Evolutionary conservation across 768 basidiomycete genomes (phyloP), one percentile per base, ranked within the genome.

Genomic region (Phallus indusiatus): DNA sequence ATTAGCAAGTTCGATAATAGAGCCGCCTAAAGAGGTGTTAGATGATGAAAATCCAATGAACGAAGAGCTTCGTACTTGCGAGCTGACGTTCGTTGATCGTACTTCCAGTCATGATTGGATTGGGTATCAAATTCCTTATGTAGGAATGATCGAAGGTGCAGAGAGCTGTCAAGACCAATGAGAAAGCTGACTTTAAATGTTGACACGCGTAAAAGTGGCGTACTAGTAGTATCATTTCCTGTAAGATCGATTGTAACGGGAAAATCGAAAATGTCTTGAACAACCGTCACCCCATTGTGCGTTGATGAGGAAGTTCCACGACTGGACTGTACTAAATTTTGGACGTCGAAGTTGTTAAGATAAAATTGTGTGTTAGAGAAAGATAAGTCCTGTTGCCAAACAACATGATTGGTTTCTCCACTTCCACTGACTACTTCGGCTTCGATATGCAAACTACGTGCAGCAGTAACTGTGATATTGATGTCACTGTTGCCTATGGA

Each of bases 321-420:
- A 28, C 80, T 76, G 5, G 73, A 73, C 66, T 85, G 83, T 20
- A 73, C 68, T 5, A 80, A 74, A 61, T 75, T 77, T 81, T 83
- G 78, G n/a, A 66, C 63, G 34, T 58, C 63, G 2, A 76, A 67
- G 63, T 82, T 66, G 48, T 86, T 63, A 53, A 81, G 67, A 64
- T 82, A 87, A 60, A 73, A 75, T 66, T 91, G 88, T 1, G 73
- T 72, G 63, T 89, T 90, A 42, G 76, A 73, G 65, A 80, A 90
- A 42, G 73, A 56, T 55, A 88, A 68, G 20, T 78, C 69, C 67
- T 90, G 89, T n/a, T 76, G 67, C 73, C 81, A 86, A 5, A 78
- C 72, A 0, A 86, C 85, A 20, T 76, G 66, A 20, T 75, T 86
- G 46, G 60, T 66, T 55, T 73, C 70, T 20, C 85, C 86, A 61